These are phyloP conservation scores for Candida montana DNA, from an alignment of 805 yeast species.

Conservation along the genomic window DNA sequence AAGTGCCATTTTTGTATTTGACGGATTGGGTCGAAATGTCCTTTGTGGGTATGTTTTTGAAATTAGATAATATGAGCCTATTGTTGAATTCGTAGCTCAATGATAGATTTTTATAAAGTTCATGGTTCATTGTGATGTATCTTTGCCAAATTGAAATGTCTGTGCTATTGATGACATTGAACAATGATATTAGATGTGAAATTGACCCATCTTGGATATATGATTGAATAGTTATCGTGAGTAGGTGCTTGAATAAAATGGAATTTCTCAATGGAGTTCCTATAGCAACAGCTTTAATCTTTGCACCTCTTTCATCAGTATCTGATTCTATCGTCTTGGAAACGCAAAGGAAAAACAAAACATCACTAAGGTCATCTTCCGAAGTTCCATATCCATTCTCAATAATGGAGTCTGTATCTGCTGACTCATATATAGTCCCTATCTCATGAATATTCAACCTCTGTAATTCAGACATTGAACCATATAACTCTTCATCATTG, in stretches of 20 bases:
- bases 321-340: conserved; percentile 43
- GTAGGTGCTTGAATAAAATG: conserved; percentile 52
- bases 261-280: conserved; percentile 50
- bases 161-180: conserved; percentile 19
- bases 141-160: conserved; percentile 21
- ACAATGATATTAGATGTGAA: conserved; percentile 16
- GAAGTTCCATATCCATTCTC: not conserved
- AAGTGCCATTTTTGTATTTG: conserved; percentile 17
- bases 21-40: conserved; percentile 13
- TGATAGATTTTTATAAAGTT: conserved; percentile 15
- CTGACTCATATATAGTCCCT: conserved; percentile 20
- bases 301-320: conserved; percentile 47
- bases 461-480: conserved; percentile 11
- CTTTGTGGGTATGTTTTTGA: conserved; percentile 18
- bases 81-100: conserved; percentile 18
- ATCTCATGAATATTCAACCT: conserved; percentile 13
- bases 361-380: conserved; percentile 23
- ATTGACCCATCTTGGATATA: conserved; percentile 23
- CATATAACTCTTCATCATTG: conserved; percentile 14
- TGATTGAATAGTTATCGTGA: conserved; percentile 43
- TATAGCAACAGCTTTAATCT: conserved; percentile 53
- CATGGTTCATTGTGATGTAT: conserved; percentile 10
- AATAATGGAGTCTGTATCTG: not conserved
- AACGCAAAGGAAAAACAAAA: conserved; percentile 51
- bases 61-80: conserved; percentile 17